Base-by-base conservation (phyloP, 805 yeast species). In the Starmerella asiatica region DNA sequence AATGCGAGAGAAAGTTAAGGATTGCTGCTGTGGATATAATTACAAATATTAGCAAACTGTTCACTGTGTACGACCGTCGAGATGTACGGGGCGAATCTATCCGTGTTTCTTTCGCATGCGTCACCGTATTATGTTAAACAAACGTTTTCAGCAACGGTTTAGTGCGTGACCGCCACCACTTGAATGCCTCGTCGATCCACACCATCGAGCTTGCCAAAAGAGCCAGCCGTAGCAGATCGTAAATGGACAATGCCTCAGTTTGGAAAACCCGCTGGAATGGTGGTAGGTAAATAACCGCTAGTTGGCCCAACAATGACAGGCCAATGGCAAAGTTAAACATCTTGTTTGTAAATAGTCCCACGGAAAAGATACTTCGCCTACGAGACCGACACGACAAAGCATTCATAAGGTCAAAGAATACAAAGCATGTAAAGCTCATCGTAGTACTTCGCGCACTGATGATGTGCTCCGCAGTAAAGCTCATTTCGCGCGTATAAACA, bases 351-450 rank as follows among this genome's bases (percentile, higher is more conserved):
- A 71, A 65, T 47, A 83, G 50, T 0, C 98, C 98, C 34, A 88
- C 53, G 55, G 81, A 79, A 53, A 85, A 80, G 15, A 80, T 72
- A 2, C 94, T 80, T 56, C 83, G 86, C 33, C 83, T 69, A 43
- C 79, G 70, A 47, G 93, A 93, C 54, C 97, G 82, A 60, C 96
- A 88, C 14, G 94, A 68, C 49, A 91, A 66, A 0, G 99, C 99
- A 60, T 86, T 91, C 65, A 91, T 91, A 93, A 91, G 81, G 60
- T 91, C 99, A 55, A 77, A 91, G 41, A 88, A 67, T 9, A 91
- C 98, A 62, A 91, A 91, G 57, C 97, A 83, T 0, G 97, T 91
- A 56, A 91, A 91, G 0, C 98, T 88, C 98, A 91, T 91, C 1
- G 99, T 91, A 17, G 98, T 91, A 58, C 91, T 98, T 62, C 98